Evolutionary conservation across 83 land plant species (phyloP).

Genomic region (Diphasiastrum complanatum): DNA sequence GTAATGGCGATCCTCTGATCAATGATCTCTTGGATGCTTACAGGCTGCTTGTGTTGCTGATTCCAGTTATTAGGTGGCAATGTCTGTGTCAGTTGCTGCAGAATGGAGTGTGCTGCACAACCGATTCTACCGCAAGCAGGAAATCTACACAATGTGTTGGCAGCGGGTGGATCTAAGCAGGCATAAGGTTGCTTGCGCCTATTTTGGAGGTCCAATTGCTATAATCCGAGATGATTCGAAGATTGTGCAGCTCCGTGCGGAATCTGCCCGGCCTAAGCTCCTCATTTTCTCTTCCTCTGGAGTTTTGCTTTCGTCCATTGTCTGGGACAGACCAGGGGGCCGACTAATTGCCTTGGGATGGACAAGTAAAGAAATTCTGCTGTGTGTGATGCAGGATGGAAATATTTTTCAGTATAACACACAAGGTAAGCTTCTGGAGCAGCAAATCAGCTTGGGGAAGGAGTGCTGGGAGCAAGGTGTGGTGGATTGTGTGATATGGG

Average conservation of each 20-base stretch:
- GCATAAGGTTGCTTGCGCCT: slow-evolving; percentile 88
- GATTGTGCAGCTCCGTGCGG: slow-evolving; percentile 92
- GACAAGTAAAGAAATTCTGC: slow-evolving; percentile 74
- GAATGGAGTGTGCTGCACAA: slow-evolving; percentile 82
- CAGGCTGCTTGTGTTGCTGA: no score
- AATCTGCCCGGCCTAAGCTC: slow-evolving; percentile 88
- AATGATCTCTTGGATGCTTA: no score
- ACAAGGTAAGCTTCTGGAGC: slow-evolving; percentile 56
- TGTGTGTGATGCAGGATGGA: slow-evolving; percentile 86
- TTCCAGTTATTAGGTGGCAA: slow-evolving; percentile 16
- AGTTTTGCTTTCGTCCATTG: slow-evolving; percentile 51
- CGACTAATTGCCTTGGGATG: slow-evolving; percentile 81
- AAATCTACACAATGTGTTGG: slow-evolving; percentile 79
- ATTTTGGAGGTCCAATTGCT: slow-evolving; percentile 95
- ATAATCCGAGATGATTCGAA: slow-evolving; percentile 92
- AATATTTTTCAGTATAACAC: slow-evolving; percentile 62
- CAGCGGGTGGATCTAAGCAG: slow-evolving; percentile 68
- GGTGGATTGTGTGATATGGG: slow-evolving; percentile 85
- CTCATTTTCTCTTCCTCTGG: slow-evolving; percentile 81
- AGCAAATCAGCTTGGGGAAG: slow-evolving; percentile 55
- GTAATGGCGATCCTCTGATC: no score
- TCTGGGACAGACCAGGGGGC: slow-evolving; percentile 93
- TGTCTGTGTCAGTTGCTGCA: slow-evolving; percentile 76
- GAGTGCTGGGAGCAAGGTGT: slow-evolving; percentile 79
- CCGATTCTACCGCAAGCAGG: slow-evolving; percentile 81